Conservation (phyloP, 495 filamentous ascomycete genomes). For the Trichocladium antarcticum region DNA sequence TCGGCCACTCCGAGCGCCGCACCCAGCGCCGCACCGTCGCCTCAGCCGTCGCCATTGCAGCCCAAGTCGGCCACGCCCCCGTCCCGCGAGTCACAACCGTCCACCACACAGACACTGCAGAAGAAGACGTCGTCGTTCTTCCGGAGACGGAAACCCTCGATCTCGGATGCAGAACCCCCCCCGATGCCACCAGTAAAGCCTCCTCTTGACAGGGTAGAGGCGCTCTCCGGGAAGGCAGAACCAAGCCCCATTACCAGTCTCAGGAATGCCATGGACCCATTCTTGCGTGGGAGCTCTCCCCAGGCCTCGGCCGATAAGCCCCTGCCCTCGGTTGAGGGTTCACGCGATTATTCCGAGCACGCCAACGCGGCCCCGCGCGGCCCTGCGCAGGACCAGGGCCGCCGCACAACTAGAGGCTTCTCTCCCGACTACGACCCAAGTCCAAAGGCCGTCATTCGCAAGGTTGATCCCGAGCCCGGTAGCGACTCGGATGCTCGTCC, state of each 20-base stretch:
- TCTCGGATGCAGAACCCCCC: conserved; percentile 42
- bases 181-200: conserved; percentile 28
- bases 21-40: conserved; percentile 13
- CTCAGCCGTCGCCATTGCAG: conserved; percentile 21
- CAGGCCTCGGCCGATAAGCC: conserved; percentile 10
- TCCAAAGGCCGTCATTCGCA: conserved; percentile 47
- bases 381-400: conserved; percentile 18
- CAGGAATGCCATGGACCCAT: conserved; percentile 83
- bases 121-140: conserved; percentile 94
- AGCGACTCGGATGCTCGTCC: neutral
- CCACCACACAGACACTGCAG: conserved; percentile 47
- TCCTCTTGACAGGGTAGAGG: conserved; percentile 20
- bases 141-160: conserved; percentile 78
- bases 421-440: conserved; percentile 56
- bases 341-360: neutral
- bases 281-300: conserved; percentile 39
- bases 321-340: conserved; percentile 8
- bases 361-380: neutral
- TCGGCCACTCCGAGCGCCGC: conserved; percentile 7
- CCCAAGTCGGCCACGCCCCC: conserved; percentile 37
- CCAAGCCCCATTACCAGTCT: conserved; percentile 79
- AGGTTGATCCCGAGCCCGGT: conserved; percentile 30
- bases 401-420: conserved; percentile 39
- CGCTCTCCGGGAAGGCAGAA: conserved; percentile 21
- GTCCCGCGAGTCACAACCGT: conserved; percentile 35